Evolutionary conservation across 345 rosid genomes (phyloP).

Genomic region (Jatropha curcas): DNA sequence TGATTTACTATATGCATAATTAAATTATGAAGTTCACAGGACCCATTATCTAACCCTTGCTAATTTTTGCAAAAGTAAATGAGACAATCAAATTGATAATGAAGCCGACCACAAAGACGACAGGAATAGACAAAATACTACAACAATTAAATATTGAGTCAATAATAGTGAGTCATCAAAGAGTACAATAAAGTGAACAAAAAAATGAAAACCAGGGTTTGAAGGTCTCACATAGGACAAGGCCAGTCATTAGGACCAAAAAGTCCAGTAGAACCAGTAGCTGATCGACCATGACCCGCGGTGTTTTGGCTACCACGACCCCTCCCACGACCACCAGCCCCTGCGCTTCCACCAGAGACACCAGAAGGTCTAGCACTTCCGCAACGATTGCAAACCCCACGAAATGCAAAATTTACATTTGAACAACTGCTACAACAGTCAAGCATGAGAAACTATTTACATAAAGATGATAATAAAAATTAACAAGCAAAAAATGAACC

Average conservation of each 20-base stretch:
- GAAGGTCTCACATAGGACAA: conserved; percentile 89
- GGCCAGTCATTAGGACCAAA: conserved; percentile 99
- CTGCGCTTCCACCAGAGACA: conserved; percentile 67
- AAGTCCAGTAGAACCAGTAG: conserved; percentile 66
- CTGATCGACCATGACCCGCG: conserved; percentile 49
- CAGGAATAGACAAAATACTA: not conserved
- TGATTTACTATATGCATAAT: not conserved
- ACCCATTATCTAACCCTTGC: no score
- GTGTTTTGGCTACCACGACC: conserved; percentile 65
- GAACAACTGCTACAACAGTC: conserved; percentile 72
- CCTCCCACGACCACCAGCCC: conserved; percentile 81
- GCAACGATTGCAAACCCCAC: conserved; percentile 97
- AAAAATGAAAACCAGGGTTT: not conserved
- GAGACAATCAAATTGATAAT: no score
- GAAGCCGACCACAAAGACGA: no score
- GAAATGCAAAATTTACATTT: conserved; percentile 95
- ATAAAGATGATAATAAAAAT: conserved; percentile 13
- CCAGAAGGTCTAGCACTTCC: conserved; percentile 96
- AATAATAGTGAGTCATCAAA: not conserved
- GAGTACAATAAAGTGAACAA: not conserved
- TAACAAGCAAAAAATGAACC: not conserved
- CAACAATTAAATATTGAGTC: not conserved
- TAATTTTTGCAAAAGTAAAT: no score
- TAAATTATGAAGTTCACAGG: not conserved
- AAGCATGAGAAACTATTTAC: conserved; percentile 26